These are phyloP conservation scores for Lindgomyces ingoldianus DNA, from an alignment of 495 filamentous ascomycete species.

Conservation along the genomic window DNA sequence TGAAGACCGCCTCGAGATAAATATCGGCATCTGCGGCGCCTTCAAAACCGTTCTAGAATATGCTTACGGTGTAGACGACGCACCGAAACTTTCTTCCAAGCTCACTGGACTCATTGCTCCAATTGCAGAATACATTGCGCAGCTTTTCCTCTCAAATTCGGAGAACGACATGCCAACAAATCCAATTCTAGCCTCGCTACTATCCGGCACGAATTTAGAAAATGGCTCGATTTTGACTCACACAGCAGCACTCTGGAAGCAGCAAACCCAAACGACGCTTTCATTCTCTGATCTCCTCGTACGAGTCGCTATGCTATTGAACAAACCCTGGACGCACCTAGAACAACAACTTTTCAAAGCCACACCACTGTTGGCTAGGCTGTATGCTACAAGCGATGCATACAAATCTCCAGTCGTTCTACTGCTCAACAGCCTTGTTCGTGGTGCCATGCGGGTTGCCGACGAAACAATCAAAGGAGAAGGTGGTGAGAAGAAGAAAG, in stretches of 20 bases:
- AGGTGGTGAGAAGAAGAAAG: slow-evolving; percentile 14
- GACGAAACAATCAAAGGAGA: background rate
- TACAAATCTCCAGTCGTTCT: slow-evolving; percentile 66
- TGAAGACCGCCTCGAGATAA: slow-evolving; percentile 65
- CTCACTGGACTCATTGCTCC: slow-evolving; percentile 64
- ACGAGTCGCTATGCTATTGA: slow-evolving; percentile 65
- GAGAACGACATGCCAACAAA: slow-evolving; percentile 71
- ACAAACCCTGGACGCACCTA: slow-evolving; percentile 60
- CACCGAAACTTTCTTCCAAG: slow-evolving; percentile 55
- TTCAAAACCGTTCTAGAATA: slow-evolving; percentile 73
- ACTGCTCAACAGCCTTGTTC: slow-evolving; percentile 74
- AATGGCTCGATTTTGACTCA: slow-evolving; percentile 64
- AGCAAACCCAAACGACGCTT: slow-evolving; percentile 65
- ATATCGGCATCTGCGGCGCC: slow-evolving; percentile 58
- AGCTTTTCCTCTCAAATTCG: slow-evolving; percentile 71
- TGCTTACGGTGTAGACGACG: slow-evolving; percentile 70
- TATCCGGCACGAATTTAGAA: slow-evolving; percentile 59
- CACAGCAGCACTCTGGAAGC: slow-evolving; percentile 57
- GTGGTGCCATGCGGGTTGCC: slow-evolving; percentile 57
- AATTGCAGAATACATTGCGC: slow-evolving; percentile 71
- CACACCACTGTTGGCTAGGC: slow-evolving; percentile 69
- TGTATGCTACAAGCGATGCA: slow-evolving; percentile 70
- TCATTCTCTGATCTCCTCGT: slow-evolving; percentile 67
- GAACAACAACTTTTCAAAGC: slow-evolving; percentile 79
- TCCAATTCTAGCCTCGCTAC: slow-evolving; percentile 71